Evolutionary conservation across 2,329 filamentous ascomycete species (phyloP).

Genomic region (Aspergillus chevalieri): DNA sequence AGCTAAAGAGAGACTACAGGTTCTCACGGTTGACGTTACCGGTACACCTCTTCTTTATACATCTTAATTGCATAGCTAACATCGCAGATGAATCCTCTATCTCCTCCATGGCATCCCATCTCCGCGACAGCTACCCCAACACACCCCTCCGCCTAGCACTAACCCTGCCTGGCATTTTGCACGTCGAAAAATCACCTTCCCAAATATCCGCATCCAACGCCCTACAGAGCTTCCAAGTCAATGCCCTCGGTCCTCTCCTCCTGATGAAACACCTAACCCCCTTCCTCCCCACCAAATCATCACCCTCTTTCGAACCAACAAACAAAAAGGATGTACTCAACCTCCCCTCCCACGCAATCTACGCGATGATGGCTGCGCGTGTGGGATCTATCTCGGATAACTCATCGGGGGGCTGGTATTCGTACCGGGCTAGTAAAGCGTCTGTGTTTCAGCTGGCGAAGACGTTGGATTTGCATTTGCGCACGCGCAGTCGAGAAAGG

Average conservation of each 20-base stretch:
- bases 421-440: conserved; percentile 70
- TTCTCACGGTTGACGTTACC: conserved; percentile 53
- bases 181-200: conserved; percentile 63
- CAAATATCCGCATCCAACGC: conserved; percentile 59
- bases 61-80: background rate
- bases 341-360: conserved; percentile 54
- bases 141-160: conserved; percentile 63
- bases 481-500: conserved; percentile 51
- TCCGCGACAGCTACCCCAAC: conserved; percentile 49
- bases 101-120: conserved; percentile 48
- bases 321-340: conserved; percentile 15
- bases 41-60: conserved; percentile 33
- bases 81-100: conserved; percentile 58
- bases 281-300: conserved; percentile 59
- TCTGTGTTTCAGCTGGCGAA: conserved; percentile 66
- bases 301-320: conserved; percentile 26
- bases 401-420: conserved; percentile 70
- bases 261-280: conserved; percentile 68
- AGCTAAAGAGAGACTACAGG: conserved; percentile 42
- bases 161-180: conserved; percentile 64
- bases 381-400: conserved; percentile 72
- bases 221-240: conserved; percentile 65
- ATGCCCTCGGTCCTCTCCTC: conserved; percentile 67
- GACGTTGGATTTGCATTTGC: conserved; percentile 64
- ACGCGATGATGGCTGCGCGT: conserved; percentile 70